A percentile compares a stretch with the other conserved stretches of the same genome.
Conservation (phyloP, 2,329 filamentous ascomycete genomes). For the Aureobasidium sp. region DNA sequence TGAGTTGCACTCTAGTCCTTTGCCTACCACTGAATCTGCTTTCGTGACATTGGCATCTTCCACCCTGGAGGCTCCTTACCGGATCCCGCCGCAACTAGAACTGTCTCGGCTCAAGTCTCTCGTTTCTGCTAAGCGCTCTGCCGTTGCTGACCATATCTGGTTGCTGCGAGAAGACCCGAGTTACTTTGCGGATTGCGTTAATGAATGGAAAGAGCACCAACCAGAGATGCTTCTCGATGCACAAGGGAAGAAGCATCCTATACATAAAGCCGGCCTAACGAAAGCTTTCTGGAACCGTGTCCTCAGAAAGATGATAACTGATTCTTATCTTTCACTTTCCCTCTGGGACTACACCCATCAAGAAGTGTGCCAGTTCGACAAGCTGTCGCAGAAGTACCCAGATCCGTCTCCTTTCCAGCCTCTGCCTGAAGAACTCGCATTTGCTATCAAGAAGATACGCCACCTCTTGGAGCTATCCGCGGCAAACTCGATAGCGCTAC, state of each 20-base stretch:
- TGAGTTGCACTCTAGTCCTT: conserved; percentile 9
- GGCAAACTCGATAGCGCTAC: conserved; percentile 19
- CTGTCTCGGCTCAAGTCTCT: conserved; percentile 37
- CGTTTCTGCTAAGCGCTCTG: conserved; percentile 32
- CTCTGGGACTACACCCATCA: conserved; percentile 17
- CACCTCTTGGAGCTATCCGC: not conserved
- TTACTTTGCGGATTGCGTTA: conserved; percentile 43
- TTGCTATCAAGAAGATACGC: not conserved
- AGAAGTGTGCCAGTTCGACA: not conserved
- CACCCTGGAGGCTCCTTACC: conserved; percentile 43
- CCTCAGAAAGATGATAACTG: conserved; percentile 14
- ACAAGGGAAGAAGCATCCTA: conserved; percentile 24
- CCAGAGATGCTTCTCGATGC: conserved; percentile 36
- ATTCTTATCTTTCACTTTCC: conserved; percentile 16
- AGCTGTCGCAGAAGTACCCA: not conserved
- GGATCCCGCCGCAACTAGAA: conserved; percentile 39
- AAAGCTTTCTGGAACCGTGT: conserved; percentile 14
- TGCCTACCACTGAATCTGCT: not conserved
- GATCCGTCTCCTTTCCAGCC: not conserved
- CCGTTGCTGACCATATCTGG: conserved; percentile 47
- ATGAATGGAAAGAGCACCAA: conserved; percentile 40
- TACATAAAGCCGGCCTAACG: not conserved
- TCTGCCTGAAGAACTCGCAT: not conserved
- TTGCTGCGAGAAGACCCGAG: conserved; percentile 49
- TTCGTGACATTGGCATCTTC: not conserved